Evolutionary conservation across 2,329 filamentous ascomycete species (phyloP).

Genomic region (Aureobasidium pullulans): DNA sequence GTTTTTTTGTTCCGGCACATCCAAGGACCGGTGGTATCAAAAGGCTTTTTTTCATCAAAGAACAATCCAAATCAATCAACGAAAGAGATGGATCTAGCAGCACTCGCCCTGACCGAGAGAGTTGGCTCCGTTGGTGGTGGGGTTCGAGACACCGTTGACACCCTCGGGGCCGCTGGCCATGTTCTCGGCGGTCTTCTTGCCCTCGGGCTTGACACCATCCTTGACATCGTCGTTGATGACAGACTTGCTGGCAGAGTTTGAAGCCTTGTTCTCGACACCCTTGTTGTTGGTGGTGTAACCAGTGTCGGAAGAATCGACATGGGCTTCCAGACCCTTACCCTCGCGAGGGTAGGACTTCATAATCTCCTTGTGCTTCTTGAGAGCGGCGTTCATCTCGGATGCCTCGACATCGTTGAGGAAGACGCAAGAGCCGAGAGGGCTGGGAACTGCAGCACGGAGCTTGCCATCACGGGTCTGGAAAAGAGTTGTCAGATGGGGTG

Average conservation of each 20-base stretch:
- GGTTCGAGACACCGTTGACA: constrained; percentile 18
- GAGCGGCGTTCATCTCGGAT: constrained; percentile 54
- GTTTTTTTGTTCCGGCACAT: constrained; percentile 4
- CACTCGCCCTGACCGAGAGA: neutral
- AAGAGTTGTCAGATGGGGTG: neutral
- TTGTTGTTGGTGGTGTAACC: constrained; percentile 47
- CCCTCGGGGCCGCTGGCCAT: constrained; percentile 27
- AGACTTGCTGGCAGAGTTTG: constrained; percentile 24
- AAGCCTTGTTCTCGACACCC: constrained; percentile 27
- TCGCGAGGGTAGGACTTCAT: constrained; percentile 56
- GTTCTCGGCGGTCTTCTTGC: constrained; percentile 21
- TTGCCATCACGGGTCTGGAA: constrained; percentile 55
- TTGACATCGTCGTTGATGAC: constrained; percentile 30
- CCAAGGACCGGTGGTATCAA: constrained; percentile 6
- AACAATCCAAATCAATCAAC: neutral
- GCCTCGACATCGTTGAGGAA: constrained; percentile 61
- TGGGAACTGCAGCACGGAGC: constrained; percentile 61
- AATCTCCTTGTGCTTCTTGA: constrained; percentile 56
- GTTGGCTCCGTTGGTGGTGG: constrained; percentile 14
- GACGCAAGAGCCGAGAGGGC: constrained; percentile 57
- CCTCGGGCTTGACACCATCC: constrained; percentile 17
- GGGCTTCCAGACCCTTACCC: constrained; percentile 61
- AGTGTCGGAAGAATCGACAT: constrained; percentile 62
- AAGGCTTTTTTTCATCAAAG: neutral
- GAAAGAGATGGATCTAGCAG: constrained; percentile 5